These are phyloP conservation scores for Phytophthora crassamura DNA, from an alignment of 352 stramenopile genomes.

Conservation along the genomic window DNA sequence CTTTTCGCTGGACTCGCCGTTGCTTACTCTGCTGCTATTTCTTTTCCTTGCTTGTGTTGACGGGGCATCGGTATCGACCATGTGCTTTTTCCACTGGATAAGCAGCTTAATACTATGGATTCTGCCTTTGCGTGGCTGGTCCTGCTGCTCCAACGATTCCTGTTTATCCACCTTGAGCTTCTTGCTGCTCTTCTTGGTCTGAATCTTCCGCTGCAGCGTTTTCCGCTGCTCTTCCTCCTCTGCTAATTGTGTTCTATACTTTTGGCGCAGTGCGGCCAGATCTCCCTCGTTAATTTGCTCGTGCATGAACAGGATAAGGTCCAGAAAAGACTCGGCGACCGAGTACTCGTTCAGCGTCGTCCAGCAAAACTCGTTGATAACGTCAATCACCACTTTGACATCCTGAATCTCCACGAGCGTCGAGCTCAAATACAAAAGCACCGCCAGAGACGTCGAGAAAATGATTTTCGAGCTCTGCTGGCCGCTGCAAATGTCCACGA, in stretches of 20 bases:
- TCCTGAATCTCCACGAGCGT: conserved; percentile 77
- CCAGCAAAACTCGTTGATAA: conserved; percentile 82
- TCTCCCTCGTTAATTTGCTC: conserved; percentile 67
- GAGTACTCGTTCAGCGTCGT: conserved; percentile 78
- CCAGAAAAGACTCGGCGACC: conserved; percentile 73
- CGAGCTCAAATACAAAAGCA: conserved; percentile 80
- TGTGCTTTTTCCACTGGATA: conserved; percentile 74
- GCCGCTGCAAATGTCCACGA: conserved; percentile 70
- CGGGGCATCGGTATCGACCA: conserved; percentile 22
- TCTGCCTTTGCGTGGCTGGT: conserved; percentile 46
- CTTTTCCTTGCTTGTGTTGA: conserved; percentile 26
- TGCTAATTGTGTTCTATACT: conserved; percentile 68
- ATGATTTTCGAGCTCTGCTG: conserved; percentile 67
- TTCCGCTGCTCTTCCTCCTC: conserved; percentile 68
- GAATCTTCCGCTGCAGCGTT: conserved; percentile 50
- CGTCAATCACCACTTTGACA: conserved; percentile 75
- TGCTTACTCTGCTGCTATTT: conserved; percentile 29
- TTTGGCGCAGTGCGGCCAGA: conserved; percentile 50
- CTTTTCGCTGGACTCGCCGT: conserved; percentile 29
- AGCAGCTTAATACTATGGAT: conserved; percentile 75
- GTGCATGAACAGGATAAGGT: conserved; percentile 79
- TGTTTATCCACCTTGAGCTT: conserved; percentile 35
- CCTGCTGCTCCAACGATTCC: conserved; percentile 27
- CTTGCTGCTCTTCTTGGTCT: conserved; percentile 49
- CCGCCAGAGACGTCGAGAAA: conserved; percentile 73